Evolutionary conservation across 768 basidiomycete genomes (phyloP), one percentile per base, ranked within the genome.

Genomic region (Tylopilus sp.): DNA sequence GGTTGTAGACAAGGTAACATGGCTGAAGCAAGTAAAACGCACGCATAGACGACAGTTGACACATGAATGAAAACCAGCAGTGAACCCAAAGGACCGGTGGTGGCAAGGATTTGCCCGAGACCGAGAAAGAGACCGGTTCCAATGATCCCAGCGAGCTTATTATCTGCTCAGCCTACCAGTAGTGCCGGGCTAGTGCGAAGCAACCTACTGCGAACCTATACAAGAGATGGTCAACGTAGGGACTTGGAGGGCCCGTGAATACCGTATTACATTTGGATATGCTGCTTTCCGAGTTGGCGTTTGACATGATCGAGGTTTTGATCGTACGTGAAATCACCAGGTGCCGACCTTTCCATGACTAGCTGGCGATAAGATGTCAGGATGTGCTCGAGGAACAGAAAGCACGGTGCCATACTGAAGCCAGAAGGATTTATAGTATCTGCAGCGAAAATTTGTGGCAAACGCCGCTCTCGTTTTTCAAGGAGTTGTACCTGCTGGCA

Each of bases 41-140:
- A 68, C 65, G 62, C 57, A 40, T 64, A 69, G n/a, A 60, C 52
- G 11, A 69, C 68, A 4, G 59, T 64, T 4, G 53, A 61, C 3
- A 66, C 61, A 3, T 64, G 66, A 4, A 60, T 43, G 51, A 58
- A 69, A 45, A 67, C 66, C 12, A 69, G 21, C 21, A 69, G 59
- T 17, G 60, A 58, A 31, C 68, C 68, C 26, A 68, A 50, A 12
- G 68, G 68, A 30, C 68, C 68, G 22, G 56, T 55, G 11, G 51
- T 22, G 5, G 58, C 43, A 7, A 69, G 66, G n/a, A 69, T 54
- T 44, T 63, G 40, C 23, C 68, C 68, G 13, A 69, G 57, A 9
- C 68, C 68, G 7, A 66, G 46, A 51, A 69, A 69, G 17, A 69
- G 60, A 11, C 68, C 68, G 0, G 68, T 67, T 15, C 68, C 66